Evolutionary conservation across 169 alveolate genomes (phyloP).

Genomic region (Cytauxzoon felis): DNA sequence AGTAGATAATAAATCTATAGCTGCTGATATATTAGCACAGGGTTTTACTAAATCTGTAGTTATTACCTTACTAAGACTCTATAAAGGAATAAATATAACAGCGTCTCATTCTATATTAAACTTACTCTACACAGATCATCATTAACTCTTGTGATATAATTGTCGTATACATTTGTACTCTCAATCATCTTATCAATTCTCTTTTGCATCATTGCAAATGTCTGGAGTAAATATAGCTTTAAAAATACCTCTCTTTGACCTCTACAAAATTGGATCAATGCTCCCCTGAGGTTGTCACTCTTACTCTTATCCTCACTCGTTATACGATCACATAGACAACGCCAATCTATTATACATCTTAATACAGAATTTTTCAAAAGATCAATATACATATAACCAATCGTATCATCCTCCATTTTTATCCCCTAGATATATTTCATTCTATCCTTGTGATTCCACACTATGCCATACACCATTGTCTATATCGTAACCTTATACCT

Average conservation of each 20-base stretch:
- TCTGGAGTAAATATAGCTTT: constrained; percentile 31
- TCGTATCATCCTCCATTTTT: constrained; percentile 28
- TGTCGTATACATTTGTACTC: constrained; percentile 2
- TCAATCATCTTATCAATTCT: constrained; percentile 39
- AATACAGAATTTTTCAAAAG: constrained; percentile 27
- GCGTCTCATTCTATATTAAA: neutral
- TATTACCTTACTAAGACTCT: constrained; percentile 13
- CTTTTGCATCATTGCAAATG: constrained; percentile 14
- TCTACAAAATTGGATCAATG: constrained; percentile 47
- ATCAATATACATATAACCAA: constrained; percentile 30
- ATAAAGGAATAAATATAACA: neutral
- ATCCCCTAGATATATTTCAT: no score
- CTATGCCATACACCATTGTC: no score
- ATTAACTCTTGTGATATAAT: constrained; percentile 15
- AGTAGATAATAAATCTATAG: constrained; percentile 46
- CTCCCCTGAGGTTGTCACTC: constrained; percentile 17
- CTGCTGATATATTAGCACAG: constrained; percentile 34
- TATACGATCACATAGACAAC: constrained; percentile 33
- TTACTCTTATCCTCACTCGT: constrained; percentile 22
- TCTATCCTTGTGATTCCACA: no score
- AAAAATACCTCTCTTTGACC: constrained; percentile 59
- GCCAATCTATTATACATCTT: constrained; percentile 52
- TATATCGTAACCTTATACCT: no score
- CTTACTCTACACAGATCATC: constrained; percentile 17
- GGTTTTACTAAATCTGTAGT: constrained; percentile 16